Evolutionary conservation across 179 eudicot genomes (phyloP).

Genomic region (Beta macrorhiza): DNA sequence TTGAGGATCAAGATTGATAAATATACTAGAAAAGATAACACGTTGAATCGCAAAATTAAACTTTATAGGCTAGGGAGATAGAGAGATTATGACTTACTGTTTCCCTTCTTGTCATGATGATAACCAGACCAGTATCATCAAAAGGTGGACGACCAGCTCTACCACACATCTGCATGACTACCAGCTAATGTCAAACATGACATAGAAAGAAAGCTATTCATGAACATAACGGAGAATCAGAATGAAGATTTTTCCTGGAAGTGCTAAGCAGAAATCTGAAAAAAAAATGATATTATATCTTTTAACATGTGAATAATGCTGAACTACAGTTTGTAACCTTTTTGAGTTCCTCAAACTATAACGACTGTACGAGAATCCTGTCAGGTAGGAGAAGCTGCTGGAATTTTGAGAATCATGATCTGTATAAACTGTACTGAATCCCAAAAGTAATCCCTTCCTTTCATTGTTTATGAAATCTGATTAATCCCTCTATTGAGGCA

Average conservation of each 20-base stretch:
- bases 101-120: conserved; percentile 98
- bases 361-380: neutral
- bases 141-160: conserved; percentile 99
- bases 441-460: too few relatives aligned
- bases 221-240: conserved; percentile 11
- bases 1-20: neutral
- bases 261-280: neutral
- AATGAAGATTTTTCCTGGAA: neutral
- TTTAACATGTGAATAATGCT: neutral
- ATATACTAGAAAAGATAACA: neutral
- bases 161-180: conserved; percentile 78
- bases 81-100: conserved; percentile 51
- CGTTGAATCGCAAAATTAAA: neutral
- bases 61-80: conserved; percentile 8
- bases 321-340: neutral
- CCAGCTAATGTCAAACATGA: conserved; percentile 2
- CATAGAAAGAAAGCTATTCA: neutral
- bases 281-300: neutral
- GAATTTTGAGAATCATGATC: neutral
- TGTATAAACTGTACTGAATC: too few relatives aligned
- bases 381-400: too few relatives aligned
- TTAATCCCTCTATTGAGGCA: neutral
- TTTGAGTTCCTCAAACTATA: neutral
- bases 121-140: conserved; percentile 94
- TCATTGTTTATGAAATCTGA: neutral